phyloP scores from a whole-genome alignment of 2,329 filamentous ascomycete genomes.

The Fusarium sulawesiense region DNA sequence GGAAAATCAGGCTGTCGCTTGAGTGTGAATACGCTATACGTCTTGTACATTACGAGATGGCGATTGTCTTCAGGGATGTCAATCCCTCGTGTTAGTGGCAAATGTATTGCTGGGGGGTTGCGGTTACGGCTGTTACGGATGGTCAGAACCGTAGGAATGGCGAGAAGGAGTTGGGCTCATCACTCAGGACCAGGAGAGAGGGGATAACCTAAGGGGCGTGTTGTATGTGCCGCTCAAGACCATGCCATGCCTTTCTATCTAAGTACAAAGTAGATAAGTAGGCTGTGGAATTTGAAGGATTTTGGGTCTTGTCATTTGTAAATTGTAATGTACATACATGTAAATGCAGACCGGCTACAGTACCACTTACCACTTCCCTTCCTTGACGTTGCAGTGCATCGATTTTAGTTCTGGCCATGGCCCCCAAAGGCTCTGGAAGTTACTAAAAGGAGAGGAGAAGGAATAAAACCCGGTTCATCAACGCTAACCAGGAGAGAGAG shows the following conservation, averaged over 20 bases:
- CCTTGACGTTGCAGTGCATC: conserved; percentile 7
- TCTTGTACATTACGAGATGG: not conserved
- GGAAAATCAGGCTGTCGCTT: conserved; percentile 10
- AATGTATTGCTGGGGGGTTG: not conserved
- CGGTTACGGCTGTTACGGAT: not conserved
- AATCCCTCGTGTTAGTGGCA: not conserved
- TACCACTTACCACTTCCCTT: conserved; percentile 13
- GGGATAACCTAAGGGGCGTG: not conserved
- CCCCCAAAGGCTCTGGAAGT: conserved; percentile 4
- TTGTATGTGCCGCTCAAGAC: not conserved
- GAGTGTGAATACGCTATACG: not conserved
- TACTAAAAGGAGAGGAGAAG: not conserved
- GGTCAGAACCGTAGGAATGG: not conserved
- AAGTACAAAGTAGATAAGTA: not conserved
- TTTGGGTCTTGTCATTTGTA: not conserved
- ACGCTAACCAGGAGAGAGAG: not conserved
- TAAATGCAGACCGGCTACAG: not conserved
- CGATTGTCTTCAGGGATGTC: conserved; percentile 1
- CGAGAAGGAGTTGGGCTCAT: not conserved
- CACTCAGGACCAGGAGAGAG: not conserved
- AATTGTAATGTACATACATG: not conserved
- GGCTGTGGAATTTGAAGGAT: conserved; percentile 1
- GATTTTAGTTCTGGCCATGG: not conserved
- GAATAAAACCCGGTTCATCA: not conserved
- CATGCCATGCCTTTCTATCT: not conserved